Base-by-base conservation (phyloP, 108 stramenopile species). In the Skeletonema costatum region DNA sequence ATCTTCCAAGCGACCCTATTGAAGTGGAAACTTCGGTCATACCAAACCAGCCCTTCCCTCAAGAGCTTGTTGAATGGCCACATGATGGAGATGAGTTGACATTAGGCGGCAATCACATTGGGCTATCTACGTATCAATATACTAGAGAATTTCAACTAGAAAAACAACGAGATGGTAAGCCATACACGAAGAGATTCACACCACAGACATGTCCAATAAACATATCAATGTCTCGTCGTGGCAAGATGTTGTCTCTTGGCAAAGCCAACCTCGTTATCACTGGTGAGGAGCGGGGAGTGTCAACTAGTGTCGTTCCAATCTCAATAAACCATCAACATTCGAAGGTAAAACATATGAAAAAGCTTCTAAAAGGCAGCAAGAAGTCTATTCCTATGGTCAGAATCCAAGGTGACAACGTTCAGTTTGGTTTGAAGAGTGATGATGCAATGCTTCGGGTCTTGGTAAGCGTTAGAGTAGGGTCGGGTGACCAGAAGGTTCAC, bases 251-350 rank as follows among this genome's bases (percentile, higher is more conserved):
- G 25, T 19, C 63, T 9, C 36, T 64, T 11, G 63, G 63, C 16
- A 64, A n/a, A 35, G 63, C 63, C 11, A 64, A 64, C 12, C 38
- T 64, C 4, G 25, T 64, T 19, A n/a, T 64, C 17, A 64, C 36
- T 9, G 63, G 63, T 21, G 63, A 64, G 9, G 63, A 64, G 8
- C 21, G 41, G 41, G 63, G 63, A 63, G 5, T n/a, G 0, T 38
- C 63, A 0, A 14, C 60, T 14, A 38, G 6, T 17, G 33, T 64
- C n/a, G 19, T 38, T 64, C 63, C 63, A 2, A 64, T 64, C 1
- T 19, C 35, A 8, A 19, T 19, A 5, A 2, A 8, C 53, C n/a
- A 25, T 29, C 53, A 9, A 56, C 29, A 56, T 1, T 56, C 53
- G 19, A 56, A 56, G 0, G 53, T 21, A 8, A 56, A 56, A 56